Evolutionary conservation across 2,329 filamentous ascomycete genomes (phyloP).

Genomic region (Onygenales sp.): DNA sequence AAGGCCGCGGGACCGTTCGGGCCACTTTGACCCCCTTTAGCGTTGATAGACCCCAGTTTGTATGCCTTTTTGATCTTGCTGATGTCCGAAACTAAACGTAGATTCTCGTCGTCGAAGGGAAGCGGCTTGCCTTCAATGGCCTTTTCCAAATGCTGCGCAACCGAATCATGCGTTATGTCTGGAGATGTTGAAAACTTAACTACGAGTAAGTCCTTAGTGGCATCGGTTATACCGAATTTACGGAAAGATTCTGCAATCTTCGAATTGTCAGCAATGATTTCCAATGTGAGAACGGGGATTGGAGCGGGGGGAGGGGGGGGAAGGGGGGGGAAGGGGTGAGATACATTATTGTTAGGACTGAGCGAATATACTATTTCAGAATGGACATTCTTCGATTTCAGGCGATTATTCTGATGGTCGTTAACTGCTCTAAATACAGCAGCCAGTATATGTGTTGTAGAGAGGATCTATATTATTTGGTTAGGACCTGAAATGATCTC

Average conservation of each 20-base stretch:
- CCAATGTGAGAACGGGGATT: background rate
- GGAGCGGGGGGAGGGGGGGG: background rate
- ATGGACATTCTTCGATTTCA: conserved; percentile 78
- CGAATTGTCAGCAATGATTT: background rate
- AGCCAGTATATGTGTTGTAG: conserved; percentile 61
- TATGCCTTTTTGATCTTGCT: conserved; percentile 72
- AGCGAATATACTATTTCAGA: conserved; percentile 78
- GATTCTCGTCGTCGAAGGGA: conserved; percentile 53
- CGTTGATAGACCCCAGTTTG: conserved; percentile 60
- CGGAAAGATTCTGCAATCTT: conserved; percentile 90
- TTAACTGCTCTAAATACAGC: conserved; percentile 71
- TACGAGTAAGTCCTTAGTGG: conserved; percentile 63
- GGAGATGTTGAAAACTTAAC: conserved; percentile 62
- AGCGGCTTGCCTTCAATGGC: conserved; percentile 53
- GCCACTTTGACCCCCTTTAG: conserved; percentile 19
- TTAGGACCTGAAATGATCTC: background rate
- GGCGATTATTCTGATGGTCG: conserved; percentile 47
- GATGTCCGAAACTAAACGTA: conserved; percentile 54
- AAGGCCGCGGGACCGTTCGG: background rate
- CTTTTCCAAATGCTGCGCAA: conserved; percentile 51
- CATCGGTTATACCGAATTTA: conserved; percentile 68
- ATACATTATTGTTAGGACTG: conserved; percentile 72
- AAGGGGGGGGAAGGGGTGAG: conserved; percentile 11
- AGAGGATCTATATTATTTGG: conserved; percentile 51
- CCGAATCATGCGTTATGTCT: conserved; percentile 36